phyloP scores from a whole-genome alignment of 176 grass and related monocot species.

The Aegilops tauschii region DNA sequence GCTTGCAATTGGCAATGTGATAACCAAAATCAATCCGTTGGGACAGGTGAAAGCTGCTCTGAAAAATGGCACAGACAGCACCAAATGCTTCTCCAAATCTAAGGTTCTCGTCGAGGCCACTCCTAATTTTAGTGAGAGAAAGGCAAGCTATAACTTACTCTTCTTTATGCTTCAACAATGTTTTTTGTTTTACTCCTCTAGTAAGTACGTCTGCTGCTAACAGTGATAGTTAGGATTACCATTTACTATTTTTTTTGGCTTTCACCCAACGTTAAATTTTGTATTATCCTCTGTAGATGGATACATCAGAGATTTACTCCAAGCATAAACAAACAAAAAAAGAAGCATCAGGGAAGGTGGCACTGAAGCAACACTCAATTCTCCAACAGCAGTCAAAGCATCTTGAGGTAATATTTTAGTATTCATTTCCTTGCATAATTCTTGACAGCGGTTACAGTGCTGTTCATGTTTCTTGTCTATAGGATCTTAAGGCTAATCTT shows the following conservation, averaged over 20 bases:
- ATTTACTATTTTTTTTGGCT: constrained; percentile 24
- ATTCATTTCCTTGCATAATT: constrained; percentile 10
- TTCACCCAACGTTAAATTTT: constrained; percentile 9
- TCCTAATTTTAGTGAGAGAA: constrained; percentile 54
- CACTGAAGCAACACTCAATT: constrained; percentile 66
- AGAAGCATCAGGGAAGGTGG: constrained; percentile 55
- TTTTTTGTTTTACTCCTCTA: constrained; percentile 13
- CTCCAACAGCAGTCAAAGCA: constrained; percentile 73
- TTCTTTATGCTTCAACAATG: constrained; percentile 20
- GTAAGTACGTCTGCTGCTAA: neutral
- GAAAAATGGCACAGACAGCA: constrained; percentile 50
- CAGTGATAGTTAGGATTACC: constrained; percentile 6
- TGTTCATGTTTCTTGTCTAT: constrained; percentile 14
- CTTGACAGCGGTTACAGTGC: neutral
- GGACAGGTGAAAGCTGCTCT: constrained; percentile 73
- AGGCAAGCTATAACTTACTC: constrained; percentile 48
- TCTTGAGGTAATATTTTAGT: constrained; percentile 66
- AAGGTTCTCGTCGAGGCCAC: constrained; percentile 61
- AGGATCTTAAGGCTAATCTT: constrained; percentile 82
- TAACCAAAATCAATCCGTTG: constrained; percentile 24
- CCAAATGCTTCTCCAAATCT: constrained; percentile 87
- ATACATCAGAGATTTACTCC: constrained; percentile 47
- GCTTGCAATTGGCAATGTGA: constrained; percentile 4
- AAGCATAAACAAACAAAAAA: constrained; percentile 61
- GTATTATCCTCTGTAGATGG: constrained; percentile 57